These are phyloP conservation scores for Pseudocercospora macadamiae DNA, from an alignment of 2,329 filamentous ascomycete species.

Conservation along the genomic window DNA sequence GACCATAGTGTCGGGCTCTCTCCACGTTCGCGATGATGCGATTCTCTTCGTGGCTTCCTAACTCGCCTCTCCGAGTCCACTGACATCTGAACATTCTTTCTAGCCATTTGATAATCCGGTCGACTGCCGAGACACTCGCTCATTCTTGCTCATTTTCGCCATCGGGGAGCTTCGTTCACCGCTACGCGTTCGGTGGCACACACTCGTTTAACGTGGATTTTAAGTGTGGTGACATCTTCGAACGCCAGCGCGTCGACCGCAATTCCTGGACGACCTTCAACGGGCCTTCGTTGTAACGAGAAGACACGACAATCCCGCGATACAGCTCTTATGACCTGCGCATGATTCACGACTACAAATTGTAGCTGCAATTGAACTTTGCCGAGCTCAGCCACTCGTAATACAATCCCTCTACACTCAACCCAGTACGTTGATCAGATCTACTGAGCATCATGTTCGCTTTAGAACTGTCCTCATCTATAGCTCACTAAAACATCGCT, in stretches of 20 bases:
- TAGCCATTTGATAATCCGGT: background rate
- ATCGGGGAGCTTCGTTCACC: conserved; percentile 16
- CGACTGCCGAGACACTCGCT: background rate
- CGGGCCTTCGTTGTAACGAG: background rate
- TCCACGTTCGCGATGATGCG: conserved; percentile 11
- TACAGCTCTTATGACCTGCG: background rate
- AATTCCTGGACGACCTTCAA: background rate
- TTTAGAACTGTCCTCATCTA: too few relatives aligned
- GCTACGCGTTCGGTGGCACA: conserved; percentile 17
- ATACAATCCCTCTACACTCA: too few relatives aligned
- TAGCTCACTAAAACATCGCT: too few relatives aligned
- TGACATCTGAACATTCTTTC: conserved; percentile 2
- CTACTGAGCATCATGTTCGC: too few relatives aligned
- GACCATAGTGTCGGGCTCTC: conserved; percentile 20
- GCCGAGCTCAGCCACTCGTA: too few relatives aligned
- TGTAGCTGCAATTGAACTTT: too few relatives aligned
- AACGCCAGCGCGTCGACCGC: conserved; percentile 6
- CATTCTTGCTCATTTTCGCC: conserved; percentile 2
- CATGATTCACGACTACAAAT: too few relatives aligned
- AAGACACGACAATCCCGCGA: background rate
- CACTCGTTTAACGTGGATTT: conserved; percentile 20
- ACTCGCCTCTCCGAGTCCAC: background rate
- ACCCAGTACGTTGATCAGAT: too few relatives aligned
- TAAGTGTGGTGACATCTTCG: conserved; percentile 13
- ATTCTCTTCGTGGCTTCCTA: background rate